Base-by-base conservation (phyloP, 1,284 basidiomycete genomes). In the Apiotrichum montevideense region DNA sequence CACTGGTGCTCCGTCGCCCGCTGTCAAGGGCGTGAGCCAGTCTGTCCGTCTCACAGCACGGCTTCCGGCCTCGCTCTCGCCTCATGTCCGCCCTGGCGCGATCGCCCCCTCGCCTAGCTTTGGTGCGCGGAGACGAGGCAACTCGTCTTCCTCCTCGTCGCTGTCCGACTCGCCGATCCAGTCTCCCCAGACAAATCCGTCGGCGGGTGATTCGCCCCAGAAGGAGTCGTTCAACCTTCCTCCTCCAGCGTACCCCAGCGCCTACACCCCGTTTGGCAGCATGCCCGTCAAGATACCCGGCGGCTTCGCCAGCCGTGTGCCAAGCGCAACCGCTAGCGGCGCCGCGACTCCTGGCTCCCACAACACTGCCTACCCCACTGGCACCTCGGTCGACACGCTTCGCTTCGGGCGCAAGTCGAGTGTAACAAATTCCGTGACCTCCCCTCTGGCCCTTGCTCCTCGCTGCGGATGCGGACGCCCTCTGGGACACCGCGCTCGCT, bases 371-470 rank as follows among this genome's bases (percentile, higher is more conserved):
- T 21, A 21, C 21, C 21, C 21, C 21, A 21, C 21, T 21, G 72
- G 69, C 8, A 58, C 65, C 3, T 72, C 69, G 15, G 66, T 73
- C 50, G 73, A 75, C 49, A 75, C 73, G 0, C 65, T 75, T 14
- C 71, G 71, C 39, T 75, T 72, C 56, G 73, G 72, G 33, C 70
- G 73, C 50, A 70, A 70, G 56, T 67, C 72, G 11, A 63, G 65
- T 52, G 64, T 67, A 13, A 67, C 67, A 55, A 75, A 75, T 61
- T 63, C 55, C 21, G 72, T 75, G 33, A 70, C 67, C 4, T 73
- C 72, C 35, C 73, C 73, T 13, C 72, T 73, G 42, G 73, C 71
- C 5, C 66, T 75, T 10, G 45, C 63, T 14, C 66, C 73, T 21
- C 63, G 71, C 47, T 75, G 73, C 47, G 71, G 71, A 3, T 75